Conservation (phyloP, 192 early-diverging fungal species). For the Mortierella antarctica region DNA sequence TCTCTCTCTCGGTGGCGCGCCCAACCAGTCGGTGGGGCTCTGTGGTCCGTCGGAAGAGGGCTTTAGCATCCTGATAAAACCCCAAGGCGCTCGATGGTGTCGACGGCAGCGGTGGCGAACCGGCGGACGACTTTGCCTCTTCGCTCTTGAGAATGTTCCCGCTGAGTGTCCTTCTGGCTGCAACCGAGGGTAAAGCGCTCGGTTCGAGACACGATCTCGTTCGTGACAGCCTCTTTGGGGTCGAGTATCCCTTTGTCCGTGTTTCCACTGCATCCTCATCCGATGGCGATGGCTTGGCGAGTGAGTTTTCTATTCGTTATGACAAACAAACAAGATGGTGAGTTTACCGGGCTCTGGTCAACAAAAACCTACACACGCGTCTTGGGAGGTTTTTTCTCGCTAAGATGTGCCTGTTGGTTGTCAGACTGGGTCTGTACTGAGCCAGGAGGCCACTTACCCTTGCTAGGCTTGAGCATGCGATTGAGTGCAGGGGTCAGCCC, state of each 20-base stretch:
- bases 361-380: no score
- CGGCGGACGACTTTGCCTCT: background rate
- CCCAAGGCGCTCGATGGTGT: background rate
- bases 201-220: conserved; percentile 5
- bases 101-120: background rate
- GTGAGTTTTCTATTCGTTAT: no score
- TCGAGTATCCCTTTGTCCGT: conserved; percentile 11
- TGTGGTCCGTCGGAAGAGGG: conserved; percentile 69
- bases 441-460: conserved; percentile 5
- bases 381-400: no score
- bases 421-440: no score
- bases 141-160: background rate
- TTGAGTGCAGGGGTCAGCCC: conserved; percentile 32
- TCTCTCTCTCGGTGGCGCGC: conserved; percentile 65
- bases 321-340: no score
- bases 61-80: conserved; percentile 68
- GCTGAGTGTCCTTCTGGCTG: background rate
- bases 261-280: no score
- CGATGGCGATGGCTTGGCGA: no score
- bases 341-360: no score
- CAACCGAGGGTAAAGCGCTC: background rate
- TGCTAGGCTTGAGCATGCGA: conserved; percentile 19
- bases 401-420: no score
- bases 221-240: conserved; percentile 15
- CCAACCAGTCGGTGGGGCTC: conserved; percentile 76